A percentile compares a stretch with the other conserved stretches of the same genome.
phyloP scores from a whole-genome alignment of 345 rosid species.

The Sisymbrium irio region DNA sequence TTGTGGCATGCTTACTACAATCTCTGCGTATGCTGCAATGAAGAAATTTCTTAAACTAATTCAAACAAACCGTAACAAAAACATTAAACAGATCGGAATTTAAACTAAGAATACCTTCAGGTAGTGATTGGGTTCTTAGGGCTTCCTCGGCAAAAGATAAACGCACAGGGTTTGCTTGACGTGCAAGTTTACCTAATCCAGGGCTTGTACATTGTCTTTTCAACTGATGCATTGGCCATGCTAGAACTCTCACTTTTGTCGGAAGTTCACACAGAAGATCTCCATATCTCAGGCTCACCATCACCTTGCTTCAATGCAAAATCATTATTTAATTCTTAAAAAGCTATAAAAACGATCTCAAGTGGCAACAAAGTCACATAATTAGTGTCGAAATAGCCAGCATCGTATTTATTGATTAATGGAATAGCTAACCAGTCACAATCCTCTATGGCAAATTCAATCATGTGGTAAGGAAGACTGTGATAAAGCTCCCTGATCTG shows the following conservation, averaged over 20 bases:
- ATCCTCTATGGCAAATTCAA: slow-evolving; percentile 76
- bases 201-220: slow-evolving; percentile 47
- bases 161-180: slow-evolving; percentile 51
- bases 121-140: slow-evolving; percentile 69
- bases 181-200: slow-evolving; percentile 32
- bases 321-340: background rate
- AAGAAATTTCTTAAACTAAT: background rate
- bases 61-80: background rate
- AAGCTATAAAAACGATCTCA: background rate
- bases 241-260: slow-evolving; percentile 68
- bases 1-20: slow-evolving; percentile 65
- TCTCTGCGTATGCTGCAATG: slow-evolving; percentile 84
- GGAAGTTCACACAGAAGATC: slow-evolving; percentile 80
- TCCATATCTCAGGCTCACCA: slow-evolving; percentile 72
- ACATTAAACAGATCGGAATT: background rate
- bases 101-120: slow-evolving; percentile 60
- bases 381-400: background rate
- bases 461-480: slow-evolving; percentile 91
- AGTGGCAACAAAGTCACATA: background rate
- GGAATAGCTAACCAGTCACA: slow-evolving; percentile 65
- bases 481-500: slow-evolving; percentile 87
- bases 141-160: slow-evolving; percentile 90
- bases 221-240: slow-evolving; percentile 59
- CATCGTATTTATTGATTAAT: background rate
- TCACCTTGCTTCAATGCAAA: slow-evolving; percentile 66